Conservation (phyloP, 768 basidiomycete genomes). For the Termitomyces sp. region DNA sequence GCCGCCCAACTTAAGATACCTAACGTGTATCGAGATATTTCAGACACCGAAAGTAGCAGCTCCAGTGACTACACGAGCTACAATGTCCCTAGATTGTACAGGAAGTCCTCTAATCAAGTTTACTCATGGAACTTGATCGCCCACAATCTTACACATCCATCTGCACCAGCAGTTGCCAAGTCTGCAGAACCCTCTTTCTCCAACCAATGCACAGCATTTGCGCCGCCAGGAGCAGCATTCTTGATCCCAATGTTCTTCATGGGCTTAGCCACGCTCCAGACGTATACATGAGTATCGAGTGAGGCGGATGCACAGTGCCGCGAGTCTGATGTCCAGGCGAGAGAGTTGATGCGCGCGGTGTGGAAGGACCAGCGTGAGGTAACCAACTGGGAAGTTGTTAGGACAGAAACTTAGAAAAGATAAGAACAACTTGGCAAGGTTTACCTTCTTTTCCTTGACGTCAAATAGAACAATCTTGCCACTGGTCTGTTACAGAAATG, state of each 20-base stretch:
- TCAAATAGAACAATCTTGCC: slow-evolving; percentile 84
- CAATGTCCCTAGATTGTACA: neutral
- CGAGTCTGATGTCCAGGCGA: slow-evolving; percentile 75
- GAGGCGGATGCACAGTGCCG: slow-evolving; percentile 84
- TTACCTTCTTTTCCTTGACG: slow-evolving; percentile 60
- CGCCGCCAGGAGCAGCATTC: slow-evolving; percentile 85
- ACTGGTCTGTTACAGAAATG: slow-evolving; percentile 50
- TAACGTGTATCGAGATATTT: neutral
- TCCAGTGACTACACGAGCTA: neutral
- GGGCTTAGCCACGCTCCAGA: slow-evolving; percentile 77
- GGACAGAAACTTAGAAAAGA: neutral
- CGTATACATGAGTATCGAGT: slow-evolving; percentile 89
- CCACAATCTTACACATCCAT: slow-evolving; percentile 79
- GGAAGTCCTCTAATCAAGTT: neutral
- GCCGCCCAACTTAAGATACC: neutral
- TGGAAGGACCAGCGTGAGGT: slow-evolving; percentile 88
- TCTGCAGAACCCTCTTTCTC: slow-evolving; percentile 41
- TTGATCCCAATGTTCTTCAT: slow-evolving; percentile 77
- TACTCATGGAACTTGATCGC: slow-evolving; percentile 49
- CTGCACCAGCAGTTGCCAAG: slow-evolving; percentile 75
- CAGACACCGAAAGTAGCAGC: neutral
- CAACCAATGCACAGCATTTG: slow-evolving; percentile 80
- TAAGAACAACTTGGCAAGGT: neutral
- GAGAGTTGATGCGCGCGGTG: slow-evolving; percentile 73
- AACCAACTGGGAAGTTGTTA: slow-evolving; percentile 42